Conservation (phyloP, 2,329 filamentous ascomycete genomes). For the Truncatella angustata region DNA sequence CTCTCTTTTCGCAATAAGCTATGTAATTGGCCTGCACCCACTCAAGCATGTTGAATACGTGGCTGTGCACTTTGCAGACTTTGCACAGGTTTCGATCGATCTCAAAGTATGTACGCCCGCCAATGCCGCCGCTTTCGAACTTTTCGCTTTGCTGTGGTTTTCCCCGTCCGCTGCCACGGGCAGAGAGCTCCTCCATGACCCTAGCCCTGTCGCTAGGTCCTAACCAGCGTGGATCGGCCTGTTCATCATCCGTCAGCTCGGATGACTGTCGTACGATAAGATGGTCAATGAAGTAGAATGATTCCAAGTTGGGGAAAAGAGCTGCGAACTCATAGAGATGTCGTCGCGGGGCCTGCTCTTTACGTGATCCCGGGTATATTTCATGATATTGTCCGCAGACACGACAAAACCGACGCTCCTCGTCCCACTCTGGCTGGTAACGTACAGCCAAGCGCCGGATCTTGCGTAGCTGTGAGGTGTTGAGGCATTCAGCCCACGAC, state of each 20-base stretch:
- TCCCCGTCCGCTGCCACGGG: background rate
- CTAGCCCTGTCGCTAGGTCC: slow-evolving; percentile 14
- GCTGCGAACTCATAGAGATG: slow-evolving; percentile 45
- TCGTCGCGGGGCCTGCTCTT: slow-evolving; percentile 29
- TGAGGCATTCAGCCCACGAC: slow-evolving; percentile 21
- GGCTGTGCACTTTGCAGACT: slow-evolving; percentile 34
- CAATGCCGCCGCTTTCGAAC: slow-evolving; percentile 25
- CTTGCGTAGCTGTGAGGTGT: slow-evolving; percentile 24
- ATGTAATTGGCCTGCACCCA: slow-evolving; percentile 40
- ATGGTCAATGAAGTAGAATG: slow-evolving; percentile 45
- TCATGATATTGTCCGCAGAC: slow-evolving; percentile 32
- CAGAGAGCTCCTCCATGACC: background rate
- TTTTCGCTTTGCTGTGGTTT: slow-evolving; percentile 20
- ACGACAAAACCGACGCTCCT: slow-evolving; percentile 27
- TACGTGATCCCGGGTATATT: slow-evolving; percentile 14
- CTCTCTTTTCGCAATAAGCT: slow-evolving; percentile 31
- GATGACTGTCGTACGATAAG: slow-evolving; percentile 32
- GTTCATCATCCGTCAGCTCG: slow-evolving; percentile 3
- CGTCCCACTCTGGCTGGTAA: slow-evolving; percentile 41
- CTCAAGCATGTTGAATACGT: slow-evolving; percentile 31
- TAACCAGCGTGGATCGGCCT: background rate
- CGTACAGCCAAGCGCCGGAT: slow-evolving; percentile 40
- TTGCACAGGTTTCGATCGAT: slow-evolving; percentile 32
- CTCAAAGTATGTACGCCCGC: slow-evolving; percentile 30
- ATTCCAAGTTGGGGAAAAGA: slow-evolving; percentile 38